Evolutionary conservation across 108 stramenopile species (phyloP).

Genomic region (Skeletonema menzelii): DNA sequence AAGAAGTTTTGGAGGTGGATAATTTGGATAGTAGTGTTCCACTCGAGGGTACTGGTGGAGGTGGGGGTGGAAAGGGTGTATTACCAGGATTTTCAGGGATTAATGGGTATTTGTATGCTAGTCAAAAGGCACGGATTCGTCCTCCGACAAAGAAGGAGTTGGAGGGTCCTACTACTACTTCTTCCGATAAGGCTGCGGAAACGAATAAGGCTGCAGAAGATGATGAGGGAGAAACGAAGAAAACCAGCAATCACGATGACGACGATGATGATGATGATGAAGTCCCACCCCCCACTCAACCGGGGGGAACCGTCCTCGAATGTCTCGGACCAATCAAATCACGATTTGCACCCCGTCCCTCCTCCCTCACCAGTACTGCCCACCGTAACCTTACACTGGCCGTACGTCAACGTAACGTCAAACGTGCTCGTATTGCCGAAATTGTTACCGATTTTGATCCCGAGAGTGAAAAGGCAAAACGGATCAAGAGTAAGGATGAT

Average conservation of each 20-base stretch:
- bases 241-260: conserved; percentile 14
- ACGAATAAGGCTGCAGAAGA: conserved; percentile 4
- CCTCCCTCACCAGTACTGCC: conserved; percentile 72
- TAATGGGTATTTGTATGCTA: conserved; percentile 75
- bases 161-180: not conserved
- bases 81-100: conserved; percentile 58
- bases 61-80: not conserved
- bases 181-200: not conserved
- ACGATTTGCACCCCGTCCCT: conserved; percentile 63
- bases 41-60: not conserved
- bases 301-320: conserved; percentile 74
- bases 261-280: conserved; percentile 44
- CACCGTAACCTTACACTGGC: conserved; percentile 82
- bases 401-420: conserved; percentile 74
- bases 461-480: conserved; percentile 72
- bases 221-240: conserved; percentile 4
- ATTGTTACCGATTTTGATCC: conserved; percentile 83
- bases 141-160: conserved; percentile 25
- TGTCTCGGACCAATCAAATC: conserved; percentile 63
- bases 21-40: conserved; percentile 30
- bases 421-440: conserved; percentile 74
- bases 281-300: conserved; percentile 2
- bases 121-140: conserved; percentile 66
- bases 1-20: conserved; percentile 84
- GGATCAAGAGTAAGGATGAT: conserved; percentile 74